Evolutionary conservation across 2,329 filamentous ascomycete species (phyloP).

Genomic region (Capronia americana): DNA sequence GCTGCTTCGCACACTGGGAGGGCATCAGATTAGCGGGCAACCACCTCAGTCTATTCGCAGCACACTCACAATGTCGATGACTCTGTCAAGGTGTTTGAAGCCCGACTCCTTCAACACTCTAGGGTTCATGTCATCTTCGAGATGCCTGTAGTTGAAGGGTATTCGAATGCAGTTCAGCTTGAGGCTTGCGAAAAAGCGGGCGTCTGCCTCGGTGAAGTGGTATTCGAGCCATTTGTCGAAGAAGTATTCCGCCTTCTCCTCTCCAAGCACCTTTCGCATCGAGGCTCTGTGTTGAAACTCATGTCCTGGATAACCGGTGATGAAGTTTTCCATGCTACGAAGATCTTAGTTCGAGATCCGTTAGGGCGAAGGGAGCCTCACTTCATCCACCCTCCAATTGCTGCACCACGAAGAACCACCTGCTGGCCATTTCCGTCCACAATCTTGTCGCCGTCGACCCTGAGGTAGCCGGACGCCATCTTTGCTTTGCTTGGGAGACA

Average conservation of each 20-base stretch:
- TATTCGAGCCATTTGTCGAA: slow-evolving; percentile 64
- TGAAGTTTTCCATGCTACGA: slow-evolving; percentile 65
- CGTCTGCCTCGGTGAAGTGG: slow-evolving; percentile 66
- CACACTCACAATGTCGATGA: slow-evolving; percentile 46
- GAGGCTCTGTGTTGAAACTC: slow-evolving; percentile 63
- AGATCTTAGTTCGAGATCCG: not conserved
- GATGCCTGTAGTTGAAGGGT: slow-evolving; percentile 65
- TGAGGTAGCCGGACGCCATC: slow-evolving; percentile 42
- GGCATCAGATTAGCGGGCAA: not conserved
- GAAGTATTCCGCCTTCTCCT: slow-evolving; percentile 65
- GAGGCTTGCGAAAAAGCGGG: slow-evolving; percentile 61
- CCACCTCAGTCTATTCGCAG: not conserved
- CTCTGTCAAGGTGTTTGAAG: slow-evolving; percentile 56
- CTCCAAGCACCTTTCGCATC: slow-evolving; percentile 58
- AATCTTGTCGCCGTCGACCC: slow-evolving; percentile 53
- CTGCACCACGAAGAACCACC: slow-evolving; percentile 54
- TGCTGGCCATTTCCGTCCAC: slow-evolving; percentile 54
- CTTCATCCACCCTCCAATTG: slow-evolving; percentile 55
- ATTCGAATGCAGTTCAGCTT: slow-evolving; percentile 65
- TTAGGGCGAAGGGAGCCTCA: not conserved
- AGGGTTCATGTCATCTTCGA: slow-evolving; percentile 57
- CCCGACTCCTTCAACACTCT: slow-evolving; percentile 52
- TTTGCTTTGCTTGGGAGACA: slow-evolving; percentile 4
- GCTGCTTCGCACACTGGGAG: slow-evolving; percentile 49
- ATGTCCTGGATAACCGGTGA: slow-evolving; percentile 65